phyloP scores from a whole-genome alignment of 2,329 filamentous ascomycete genomes.

The Pseudofabraea citricarpa region DNA sequence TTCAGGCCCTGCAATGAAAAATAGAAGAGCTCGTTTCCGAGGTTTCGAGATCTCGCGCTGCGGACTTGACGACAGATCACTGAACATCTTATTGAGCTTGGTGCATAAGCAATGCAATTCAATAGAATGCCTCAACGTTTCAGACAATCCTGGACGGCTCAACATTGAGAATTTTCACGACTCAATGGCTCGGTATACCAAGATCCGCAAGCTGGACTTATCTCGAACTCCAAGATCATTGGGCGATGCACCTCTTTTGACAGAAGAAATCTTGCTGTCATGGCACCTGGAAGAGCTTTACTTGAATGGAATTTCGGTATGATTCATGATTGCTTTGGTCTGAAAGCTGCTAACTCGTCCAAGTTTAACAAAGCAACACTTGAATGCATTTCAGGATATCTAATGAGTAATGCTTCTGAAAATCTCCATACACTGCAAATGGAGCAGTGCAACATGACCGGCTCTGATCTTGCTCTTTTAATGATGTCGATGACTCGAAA shows the following conservation, averaged over 20 bases:
- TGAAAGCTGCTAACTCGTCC: constrained; percentile 16
- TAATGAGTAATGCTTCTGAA: constrained; percentile 54
- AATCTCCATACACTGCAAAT: constrained; percentile 57
- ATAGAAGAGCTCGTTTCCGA: constrained; percentile 58
- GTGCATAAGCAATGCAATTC: constrained; percentile 61
- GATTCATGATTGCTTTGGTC: constrained; percentile 3
- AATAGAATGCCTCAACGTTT: constrained; percentile 62
- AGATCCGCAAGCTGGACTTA: constrained; percentile 60
- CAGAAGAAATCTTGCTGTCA: constrained; percentile 58
- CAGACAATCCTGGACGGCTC: constrained; percentile 60
- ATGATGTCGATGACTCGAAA: constrained; percentile 56
- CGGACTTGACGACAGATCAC: constrained; percentile 50
- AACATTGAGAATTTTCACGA: constrained; percentile 60
- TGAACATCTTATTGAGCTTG: constrained; percentile 59
- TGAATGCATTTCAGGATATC: constrained; percentile 60
- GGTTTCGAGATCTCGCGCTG: constrained; percentile 65
- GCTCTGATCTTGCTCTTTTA: constrained; percentile 59
- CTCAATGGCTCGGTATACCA: constrained; percentile 62
- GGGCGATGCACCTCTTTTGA: constrained; percentile 57
- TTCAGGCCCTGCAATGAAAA: too few relatives aligned
- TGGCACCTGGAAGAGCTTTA: constrained; percentile 65
- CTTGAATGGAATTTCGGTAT: constrained; percentile 54
- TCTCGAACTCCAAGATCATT: constrained; percentile 61
- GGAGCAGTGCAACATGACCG: constrained; percentile 62
- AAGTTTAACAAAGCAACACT: constrained; percentile 56